Conservation (phyloP, 2,329 filamentous ascomycete genomes). For the Pseudocercospora cruenta region DNA sequence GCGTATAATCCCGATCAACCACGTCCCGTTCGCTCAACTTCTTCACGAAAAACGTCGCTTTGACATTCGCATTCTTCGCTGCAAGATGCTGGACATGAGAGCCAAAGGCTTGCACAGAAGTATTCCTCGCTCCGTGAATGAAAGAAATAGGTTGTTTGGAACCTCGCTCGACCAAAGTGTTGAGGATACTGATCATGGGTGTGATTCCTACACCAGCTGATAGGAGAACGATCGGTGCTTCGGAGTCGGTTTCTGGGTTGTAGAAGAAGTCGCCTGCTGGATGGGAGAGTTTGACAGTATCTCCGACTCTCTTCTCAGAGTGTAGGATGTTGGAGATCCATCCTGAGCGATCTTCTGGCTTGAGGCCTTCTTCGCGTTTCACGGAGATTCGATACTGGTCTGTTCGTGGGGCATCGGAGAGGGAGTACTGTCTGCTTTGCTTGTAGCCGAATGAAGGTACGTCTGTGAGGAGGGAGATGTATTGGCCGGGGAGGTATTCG, state of each 20-base stretch:
- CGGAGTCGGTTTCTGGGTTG: conserved; percentile 50
- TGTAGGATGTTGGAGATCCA: conserved; percentile 73
- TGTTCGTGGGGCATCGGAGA: conserved; percentile 65
- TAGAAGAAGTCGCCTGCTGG: conserved; percentile 65
- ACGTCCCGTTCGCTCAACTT: conserved; percentile 51
- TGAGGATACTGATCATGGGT: conserved; percentile 67
- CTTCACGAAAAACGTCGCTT: conserved; percentile 62
- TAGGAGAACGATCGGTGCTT: conserved; percentile 65
- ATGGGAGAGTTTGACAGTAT: conserved; percentile 67
- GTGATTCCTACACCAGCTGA: conserved; percentile 72
- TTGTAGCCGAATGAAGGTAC: conserved; percentile 63
- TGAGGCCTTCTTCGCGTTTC: conserved; percentile 65
- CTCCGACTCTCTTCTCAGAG: conserved; percentile 63
- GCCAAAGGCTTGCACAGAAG: conserved; percentile 59
- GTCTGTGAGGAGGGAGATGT: conserved; percentile 65
- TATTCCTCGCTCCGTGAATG: conserved; percentile 63
- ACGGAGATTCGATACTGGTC: conserved; percentile 72
- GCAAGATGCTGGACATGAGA: conserved; percentile 52
- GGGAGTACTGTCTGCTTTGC: conserved; percentile 73
- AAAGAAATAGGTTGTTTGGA: conserved; percentile 59
- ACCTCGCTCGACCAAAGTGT: conserved; percentile 49
- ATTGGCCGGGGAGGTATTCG: conserved; percentile 70
- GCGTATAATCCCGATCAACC: conserved; percentile 62
- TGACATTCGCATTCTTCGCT: conserved; percentile 53
- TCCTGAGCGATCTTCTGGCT: conserved; percentile 58